Evolutionary conservation across 73 alveolate species (phyloP).

Genomic region (Paramecium sonneborni): DNA sequence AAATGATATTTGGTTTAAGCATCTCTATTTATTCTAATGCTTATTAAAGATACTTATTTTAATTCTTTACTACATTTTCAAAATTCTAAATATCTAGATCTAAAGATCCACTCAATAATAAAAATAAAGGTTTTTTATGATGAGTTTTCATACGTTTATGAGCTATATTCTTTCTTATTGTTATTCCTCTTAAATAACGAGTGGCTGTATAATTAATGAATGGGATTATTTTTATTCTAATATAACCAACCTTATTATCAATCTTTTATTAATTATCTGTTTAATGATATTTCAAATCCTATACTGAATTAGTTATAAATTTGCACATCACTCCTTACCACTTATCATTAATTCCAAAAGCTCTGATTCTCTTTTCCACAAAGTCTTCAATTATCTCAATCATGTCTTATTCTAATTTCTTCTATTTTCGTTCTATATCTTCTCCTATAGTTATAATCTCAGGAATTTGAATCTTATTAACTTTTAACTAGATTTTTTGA

Average conservation of each 20-base stretch:
- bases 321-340: background rate
- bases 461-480: background rate
- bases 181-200: background rate
- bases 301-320: background rate
- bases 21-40: background rate
- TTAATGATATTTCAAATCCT: background rate
- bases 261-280: background rate
- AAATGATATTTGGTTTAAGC: background rate
- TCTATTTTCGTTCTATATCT: background rate
- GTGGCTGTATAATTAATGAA: conserved; percentile 10
- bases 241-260: background rate
- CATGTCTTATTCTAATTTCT: background rate
- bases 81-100: conserved; percentile 1
- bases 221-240: conserved; percentile 19
- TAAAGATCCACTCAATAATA: conserved; percentile 2
- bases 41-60: background rate
- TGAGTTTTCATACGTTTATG: conserved; percentile 26
- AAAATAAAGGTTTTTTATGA: background rate
- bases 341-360: background rate
- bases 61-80: background rate
- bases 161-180: conserved; percentile 7
- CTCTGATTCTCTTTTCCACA: background rate
- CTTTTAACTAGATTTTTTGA: background rate
- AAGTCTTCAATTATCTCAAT: background rate
- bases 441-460: background rate